These are phyloP conservation scores for Xylaria venustula DNA, from an alignment of 495 filamentous ascomycete genomes.

Conservation along the genomic window DNA sequence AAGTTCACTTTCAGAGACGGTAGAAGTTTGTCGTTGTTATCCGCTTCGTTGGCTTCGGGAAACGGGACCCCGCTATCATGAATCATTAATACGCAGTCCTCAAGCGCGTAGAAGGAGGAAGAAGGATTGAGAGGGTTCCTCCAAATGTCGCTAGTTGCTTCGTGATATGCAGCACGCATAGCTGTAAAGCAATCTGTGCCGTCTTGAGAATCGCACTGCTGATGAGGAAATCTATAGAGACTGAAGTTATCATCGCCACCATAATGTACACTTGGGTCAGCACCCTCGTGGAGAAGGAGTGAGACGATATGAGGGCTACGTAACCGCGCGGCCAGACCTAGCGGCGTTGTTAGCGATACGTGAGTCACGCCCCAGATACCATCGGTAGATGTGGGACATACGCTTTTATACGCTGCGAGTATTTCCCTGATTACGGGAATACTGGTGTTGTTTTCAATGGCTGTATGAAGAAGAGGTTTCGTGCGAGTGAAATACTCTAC, in stretches of 20 bases:
- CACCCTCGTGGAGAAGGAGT: neutral
- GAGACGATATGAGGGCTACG: neutral
- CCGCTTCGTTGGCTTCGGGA: neutral
- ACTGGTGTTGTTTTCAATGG: neutral
- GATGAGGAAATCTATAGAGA: too few species aligned
- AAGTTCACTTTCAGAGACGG: too few species aligned
- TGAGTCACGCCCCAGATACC: neutral
- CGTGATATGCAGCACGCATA: neutral
- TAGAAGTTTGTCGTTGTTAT: too few species aligned
- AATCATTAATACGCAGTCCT: constrained; percentile 5
- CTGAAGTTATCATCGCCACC: too few species aligned
- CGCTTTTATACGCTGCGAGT: neutral
- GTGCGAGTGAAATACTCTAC: too few species aligned
- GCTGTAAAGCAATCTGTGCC: neutral
- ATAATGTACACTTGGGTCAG: neutral
- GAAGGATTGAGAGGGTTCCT: too few species aligned
- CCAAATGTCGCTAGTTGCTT: too few species aligned
- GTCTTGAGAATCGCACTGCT: too few species aligned
- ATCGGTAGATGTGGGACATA: neutral
- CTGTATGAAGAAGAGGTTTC: neutral
- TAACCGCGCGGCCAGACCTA: neutral
- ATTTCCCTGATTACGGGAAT: neutral
- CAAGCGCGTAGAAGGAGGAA: too few species aligned
- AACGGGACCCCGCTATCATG: neutral
- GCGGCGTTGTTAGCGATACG: neutral